phyloP scores from a whole-genome alignment of 208 protist species.

The Angomonas ambiguus region DNA sequence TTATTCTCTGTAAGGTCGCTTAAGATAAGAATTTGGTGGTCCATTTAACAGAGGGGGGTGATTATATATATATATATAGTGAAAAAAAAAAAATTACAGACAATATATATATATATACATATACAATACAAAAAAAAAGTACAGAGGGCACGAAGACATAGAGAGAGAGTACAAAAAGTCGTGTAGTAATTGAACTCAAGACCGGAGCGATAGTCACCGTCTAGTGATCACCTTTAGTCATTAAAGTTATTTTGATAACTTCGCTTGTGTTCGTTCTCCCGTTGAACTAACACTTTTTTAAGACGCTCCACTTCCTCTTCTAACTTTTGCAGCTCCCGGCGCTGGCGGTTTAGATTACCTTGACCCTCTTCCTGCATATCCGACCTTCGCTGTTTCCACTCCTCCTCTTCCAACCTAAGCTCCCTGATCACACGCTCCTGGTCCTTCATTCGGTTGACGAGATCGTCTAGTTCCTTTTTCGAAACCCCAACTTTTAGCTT shows the following conservation, averaged over 20 bases:
- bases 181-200: no score
- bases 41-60: neutral
- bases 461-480: slow-evolving; percentile 36
- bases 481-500: slow-evolving; percentile 50
- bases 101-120: slow-evolving; percentile 15
- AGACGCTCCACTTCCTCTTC: slow-evolving; percentile 47
- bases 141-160: slow-evolving; percentile 13
- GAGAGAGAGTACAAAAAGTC: neutral
- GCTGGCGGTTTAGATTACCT: slow-evolving; percentile 24
- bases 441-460: slow-evolving; percentile 24
- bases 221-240: neutral
- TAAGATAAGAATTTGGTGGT: no score
- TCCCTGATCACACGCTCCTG: slow-evolving; percentile 29
- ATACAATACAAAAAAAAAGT: slow-evolving; percentile 8
- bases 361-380: slow-evolving; percentile 33
- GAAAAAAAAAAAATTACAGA: slow-evolving; percentile 15
- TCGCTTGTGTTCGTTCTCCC: slow-evolving; percentile 49
- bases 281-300: slow-evolving; percentile 30
- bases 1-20: no score
- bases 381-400: slow-evolving; percentile 30
- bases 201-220: no score
- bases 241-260: slow-evolving; percentile 23
- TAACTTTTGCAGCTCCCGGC: slow-evolving; percentile 36
- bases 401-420: slow-evolving; percentile 13
- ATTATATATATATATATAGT: slow-evolving; percentile 9